Base-by-base conservation (phyloP, 495 filamentous ascomycete genomes). In the Penicillium verhagenii region DNA sequence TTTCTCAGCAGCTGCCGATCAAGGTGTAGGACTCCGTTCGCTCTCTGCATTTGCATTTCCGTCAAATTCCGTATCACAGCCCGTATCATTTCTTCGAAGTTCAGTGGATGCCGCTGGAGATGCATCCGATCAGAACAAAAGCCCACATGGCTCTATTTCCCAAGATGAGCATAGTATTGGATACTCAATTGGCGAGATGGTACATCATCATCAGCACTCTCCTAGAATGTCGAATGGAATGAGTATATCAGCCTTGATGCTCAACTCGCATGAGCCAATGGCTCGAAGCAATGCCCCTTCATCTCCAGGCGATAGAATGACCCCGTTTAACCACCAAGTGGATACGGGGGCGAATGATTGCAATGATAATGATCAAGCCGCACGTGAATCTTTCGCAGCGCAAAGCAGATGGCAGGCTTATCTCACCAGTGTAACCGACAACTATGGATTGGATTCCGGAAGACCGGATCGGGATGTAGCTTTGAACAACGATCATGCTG, bases 391-490 rank as follows among this genome's bases (percentile, higher is more conserved):
- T 19, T 61, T 59, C 10, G 49, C 48, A 2, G 66, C 72, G 1
- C 66, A 69, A 37, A 66, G 49, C 50, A 76, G 69, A 59, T 76
- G 73, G 73, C 67, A 70, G 3, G 63, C 68, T 6, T 76, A 76
- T 52, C 63, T 76, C 18, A 75, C 64, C 6, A 74, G 60, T 14
- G 72, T 74, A 7, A 73, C 71, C 3, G 74, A 75, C 23, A 71
- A 73, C 37, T 89, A 88, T 63, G 88, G 89, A 1, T 72, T 86
- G 48, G 89, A 92, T 61, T 75, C 80, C 23, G 89, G 89, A 3
- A 75, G 81, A 50, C 80, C 82, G 2, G 89, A 92, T 69, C 64
- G 79, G 14, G 89, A 92, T 64, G 58, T 86, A 3, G 82, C 82
- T 13, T 79, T 78, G 42, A 91, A 91, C 54, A 81, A 90, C 56